Evolutionary conservation across 306 rosid species (phyloP), one percentile per base, ranked within the genome.

Genomic region (Lagenaria siceraria): DNA sequence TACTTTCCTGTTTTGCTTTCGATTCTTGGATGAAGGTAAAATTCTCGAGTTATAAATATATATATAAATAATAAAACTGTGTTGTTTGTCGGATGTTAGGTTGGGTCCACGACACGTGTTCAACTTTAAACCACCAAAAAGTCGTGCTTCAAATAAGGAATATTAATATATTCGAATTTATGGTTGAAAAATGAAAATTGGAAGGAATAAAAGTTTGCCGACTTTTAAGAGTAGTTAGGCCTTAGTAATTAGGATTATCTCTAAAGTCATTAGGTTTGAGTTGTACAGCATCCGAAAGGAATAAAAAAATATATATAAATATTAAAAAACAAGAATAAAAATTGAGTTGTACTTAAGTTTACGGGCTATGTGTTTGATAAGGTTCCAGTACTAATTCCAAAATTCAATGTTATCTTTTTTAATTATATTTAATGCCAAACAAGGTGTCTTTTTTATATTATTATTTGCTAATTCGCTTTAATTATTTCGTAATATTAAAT

Each of bases 61-160:
- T 3, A 35, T n/a, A n/a, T n/a, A n/a, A 19, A 64, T 15, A 29
- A 46, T 46, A 3, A 46, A 46, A 46, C 9, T 1, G 8, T 51
- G 35, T 40, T 27, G 1, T 40, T 68, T 68, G 74, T 21, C 53
- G 74, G 54, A 10, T 5, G 73, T 69, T 42, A 48, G 53, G 55
- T 21, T 42, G 53, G 55, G 19, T 42, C 31, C 12, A 13, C 1
- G 75, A 42, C 75, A 69, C 75, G 75, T 42, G 35, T 24, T 38
- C 9, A 4, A 69, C 6, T 69, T 42, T 21, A 24, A 43, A 11
- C 54, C 75, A 42, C 75, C 35, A 22, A 69, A 40, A 69, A 43
- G 55, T 69, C 55, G 75, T 69, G 75, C 36, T 48, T 69, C 35
- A 69, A 69, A 69, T 42, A 69, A 69, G 75, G 35, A 40, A 69